A percentile compares a stretch with the other conserved stretches of the same genome.
Evolutionary conservation across 2,329 filamentous ascomycete species (phyloP).

Genomic region (Exophiala dermatitidis): DNA sequence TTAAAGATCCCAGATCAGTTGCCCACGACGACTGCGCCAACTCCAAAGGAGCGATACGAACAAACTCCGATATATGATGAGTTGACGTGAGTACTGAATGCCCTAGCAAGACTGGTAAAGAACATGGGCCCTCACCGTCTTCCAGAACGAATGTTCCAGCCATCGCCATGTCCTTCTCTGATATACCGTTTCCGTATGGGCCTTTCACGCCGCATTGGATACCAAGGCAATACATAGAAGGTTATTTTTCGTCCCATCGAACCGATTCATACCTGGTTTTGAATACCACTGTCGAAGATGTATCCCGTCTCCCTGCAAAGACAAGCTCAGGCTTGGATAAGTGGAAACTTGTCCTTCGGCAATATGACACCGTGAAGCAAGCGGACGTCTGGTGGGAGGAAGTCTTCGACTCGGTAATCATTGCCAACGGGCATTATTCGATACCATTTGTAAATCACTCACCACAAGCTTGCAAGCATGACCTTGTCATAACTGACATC

Average conservation of each 20-base stretch:
- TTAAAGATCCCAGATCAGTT: constrained; percentile 27
- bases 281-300: constrained; percentile 56
- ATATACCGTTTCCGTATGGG: constrained; percentile 48
- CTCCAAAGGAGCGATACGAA: constrained; percentile 30
- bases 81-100: constrained; percentile 28
- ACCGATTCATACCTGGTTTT: constrained; percentile 41
- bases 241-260: constrained; percentile 48
- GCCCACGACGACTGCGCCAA: constrained; percentile 28
- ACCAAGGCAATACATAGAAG: constrained; percentile 50
- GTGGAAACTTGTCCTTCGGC: constrained; percentile 50
- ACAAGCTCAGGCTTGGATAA: constrained; percentile 28
- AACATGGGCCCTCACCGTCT: background rate
- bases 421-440: constrained; percentile 55
- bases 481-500: background rate
- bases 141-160: constrained; percentile 34
- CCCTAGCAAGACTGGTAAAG: background rate
- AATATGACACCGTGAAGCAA: constrained; percentile 28
- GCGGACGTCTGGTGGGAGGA: constrained; percentile 58
- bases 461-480: background rate
- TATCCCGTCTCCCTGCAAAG: constrained; percentile 49
- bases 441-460: constrained; percentile 47
- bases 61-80: constrained; percentile 34
- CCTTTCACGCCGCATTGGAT: constrained; percentile 51
- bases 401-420: constrained; percentile 54
- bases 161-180: constrained; percentile 43